Evolutionary conservation across 2,329 filamentous ascomycete species (phyloP).

Genomic region (Alternaria ventricosa): DNA sequence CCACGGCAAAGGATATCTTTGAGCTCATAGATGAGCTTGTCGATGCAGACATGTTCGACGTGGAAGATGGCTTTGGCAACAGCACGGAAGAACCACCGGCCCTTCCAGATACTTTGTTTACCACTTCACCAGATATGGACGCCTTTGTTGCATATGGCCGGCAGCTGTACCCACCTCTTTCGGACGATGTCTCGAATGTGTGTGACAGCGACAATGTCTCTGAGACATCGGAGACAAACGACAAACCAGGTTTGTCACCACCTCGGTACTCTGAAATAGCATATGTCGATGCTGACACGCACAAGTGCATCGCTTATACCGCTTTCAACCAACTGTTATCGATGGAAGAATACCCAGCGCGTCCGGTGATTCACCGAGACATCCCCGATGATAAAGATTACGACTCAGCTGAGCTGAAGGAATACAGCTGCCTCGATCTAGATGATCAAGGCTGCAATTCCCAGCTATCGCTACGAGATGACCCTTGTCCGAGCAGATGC

Average conservation of each 20-base stretch:
- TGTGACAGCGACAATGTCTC: not conserved
- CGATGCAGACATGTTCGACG: not conserved
- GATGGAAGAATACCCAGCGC: not conserved
- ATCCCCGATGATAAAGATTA: not conserved
- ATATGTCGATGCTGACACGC: slow-evolving; percentile 7
- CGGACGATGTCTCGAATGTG: not conserved
- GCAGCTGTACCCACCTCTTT: not conserved
- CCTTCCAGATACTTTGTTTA: not conserved
- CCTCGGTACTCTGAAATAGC: not conserved
- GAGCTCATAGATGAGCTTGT: not conserved
- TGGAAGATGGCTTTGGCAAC: not conserved
- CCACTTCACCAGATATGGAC: not conserved
- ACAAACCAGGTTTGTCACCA: not conserved
- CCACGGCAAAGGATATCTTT: not conserved
- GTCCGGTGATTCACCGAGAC: not conserved
- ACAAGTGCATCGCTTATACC: slow-evolving; percentile 6
- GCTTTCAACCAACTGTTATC: slow-evolving; percentile 9
- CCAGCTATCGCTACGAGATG: not conserved
- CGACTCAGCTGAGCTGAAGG: not conserved
- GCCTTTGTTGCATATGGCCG: not conserved
- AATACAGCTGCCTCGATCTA: not conserved
- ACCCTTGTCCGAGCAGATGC: not conserved
- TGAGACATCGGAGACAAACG: slow-evolving; percentile 2
- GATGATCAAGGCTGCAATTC: not conserved
- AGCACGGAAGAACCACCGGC: not conserved